phyloP scores from a whole-genome alignment of 1,284 basidiomycete species.

The Xerocomus minutiporus region DNA sequence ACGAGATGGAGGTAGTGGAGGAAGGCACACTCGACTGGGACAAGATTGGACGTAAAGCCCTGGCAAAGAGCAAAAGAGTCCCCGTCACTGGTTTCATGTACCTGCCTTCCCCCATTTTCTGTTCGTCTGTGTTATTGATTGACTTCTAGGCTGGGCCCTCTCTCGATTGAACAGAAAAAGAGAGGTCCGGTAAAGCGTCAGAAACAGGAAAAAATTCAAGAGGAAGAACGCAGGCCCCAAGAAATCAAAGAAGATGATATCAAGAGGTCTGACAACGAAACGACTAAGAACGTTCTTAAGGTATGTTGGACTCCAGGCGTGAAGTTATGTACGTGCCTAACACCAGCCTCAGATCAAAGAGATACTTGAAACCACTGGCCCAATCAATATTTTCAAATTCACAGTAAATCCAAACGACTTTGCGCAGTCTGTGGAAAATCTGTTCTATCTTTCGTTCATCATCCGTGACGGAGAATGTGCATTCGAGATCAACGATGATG shows the following conservation, averaged over 20 bases:
- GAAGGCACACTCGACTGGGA: constrained; percentile 61
- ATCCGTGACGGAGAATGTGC: constrained; percentile 80
- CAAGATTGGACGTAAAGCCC: constrained; percentile 65
- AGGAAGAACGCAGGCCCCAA: constrained; percentile 63
- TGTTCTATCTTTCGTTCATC: constrained; percentile 90
- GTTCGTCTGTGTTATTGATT: constrained; percentile 3
- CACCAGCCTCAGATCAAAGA: constrained; percentile 44
- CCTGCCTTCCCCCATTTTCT: constrained; percentile 22
- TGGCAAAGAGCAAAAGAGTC: constrained; percentile 70
- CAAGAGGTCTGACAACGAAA: constrained; percentile 72
- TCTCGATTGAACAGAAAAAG: constrained; percentile 74
- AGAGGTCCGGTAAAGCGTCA: constrained; percentile 55
- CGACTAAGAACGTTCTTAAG: constrained; percentile 69
- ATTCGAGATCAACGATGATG: constrained; percentile 58
- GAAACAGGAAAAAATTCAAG: constrained; percentile 70
- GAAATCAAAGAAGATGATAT: constrained; percentile 76
- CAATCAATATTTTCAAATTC: constrained; percentile 77
- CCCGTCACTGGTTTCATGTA: constrained; percentile 79
- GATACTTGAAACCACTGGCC: constrained; percentile 45
- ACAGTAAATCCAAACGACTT: constrained; percentile 85
- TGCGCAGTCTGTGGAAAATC: constrained; percentile 88
- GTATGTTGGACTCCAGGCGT: constrained; percentile 36
- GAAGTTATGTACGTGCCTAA: constrained; percentile 1
- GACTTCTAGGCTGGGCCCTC: constrained; percentile 63
- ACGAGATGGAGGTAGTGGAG: constrained; percentile 41